A percentile compares a stretch with the other conserved stretches of the same genome.
Evolutionary conservation across 2,329 filamentous ascomycete genomes (phyloP).

Genomic region (Tolypocladium cylindrosporum): DNA sequence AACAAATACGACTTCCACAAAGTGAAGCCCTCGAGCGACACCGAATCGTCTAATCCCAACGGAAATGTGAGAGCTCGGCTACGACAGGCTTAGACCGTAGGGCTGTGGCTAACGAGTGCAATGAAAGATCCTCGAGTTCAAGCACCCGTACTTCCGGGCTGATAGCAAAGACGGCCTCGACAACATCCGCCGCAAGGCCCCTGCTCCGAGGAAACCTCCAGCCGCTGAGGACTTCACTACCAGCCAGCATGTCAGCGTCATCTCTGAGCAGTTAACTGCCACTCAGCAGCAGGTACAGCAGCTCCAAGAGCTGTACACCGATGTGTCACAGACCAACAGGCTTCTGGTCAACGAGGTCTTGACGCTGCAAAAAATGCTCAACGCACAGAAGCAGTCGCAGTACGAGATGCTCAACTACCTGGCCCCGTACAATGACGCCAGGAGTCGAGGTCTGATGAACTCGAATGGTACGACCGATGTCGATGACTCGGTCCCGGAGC

Average conservation of each 20-base stretch:
- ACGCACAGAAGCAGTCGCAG: constrained; percentile 46
- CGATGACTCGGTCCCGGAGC: constrained; percentile 41
- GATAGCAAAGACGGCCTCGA: constrained; percentile 95
- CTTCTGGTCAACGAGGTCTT: constrained; percentile 53
- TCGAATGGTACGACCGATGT: constrained; percentile 29
- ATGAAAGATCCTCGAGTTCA: constrained; percentile 63
- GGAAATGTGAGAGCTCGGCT: constrained; percentile 22
- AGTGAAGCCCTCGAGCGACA: constrained; percentile 50
- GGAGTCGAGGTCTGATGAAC: constrained; percentile 24
- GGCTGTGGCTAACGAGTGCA: constrained; percentile 1
- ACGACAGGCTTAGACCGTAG: not conserved
- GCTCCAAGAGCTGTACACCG: constrained; percentile 74
- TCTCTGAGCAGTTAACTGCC: constrained; percentile 79
- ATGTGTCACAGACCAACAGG: constrained; percentile 57
- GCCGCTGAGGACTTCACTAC: constrained; percentile 63
- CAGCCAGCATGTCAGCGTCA: constrained; percentile 77
- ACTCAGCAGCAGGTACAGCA: constrained; percentile 89
- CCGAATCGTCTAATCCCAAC: constrained; percentile 20
- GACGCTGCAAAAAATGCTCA: constrained; percentile 50
- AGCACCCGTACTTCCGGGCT: constrained; percentile 89
- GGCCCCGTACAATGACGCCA: constrained; percentile 35
- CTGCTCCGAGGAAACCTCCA: constrained; percentile 71
- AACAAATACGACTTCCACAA: constrained; percentile 99
- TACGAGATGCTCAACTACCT: constrained; percentile 48
- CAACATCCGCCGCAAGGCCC: constrained; percentile 92